These are phyloP conservation scores for Lodderomyces margitis DNA, from an alignment of 1,139 yeast species.

Conservation along the genomic window DNA sequence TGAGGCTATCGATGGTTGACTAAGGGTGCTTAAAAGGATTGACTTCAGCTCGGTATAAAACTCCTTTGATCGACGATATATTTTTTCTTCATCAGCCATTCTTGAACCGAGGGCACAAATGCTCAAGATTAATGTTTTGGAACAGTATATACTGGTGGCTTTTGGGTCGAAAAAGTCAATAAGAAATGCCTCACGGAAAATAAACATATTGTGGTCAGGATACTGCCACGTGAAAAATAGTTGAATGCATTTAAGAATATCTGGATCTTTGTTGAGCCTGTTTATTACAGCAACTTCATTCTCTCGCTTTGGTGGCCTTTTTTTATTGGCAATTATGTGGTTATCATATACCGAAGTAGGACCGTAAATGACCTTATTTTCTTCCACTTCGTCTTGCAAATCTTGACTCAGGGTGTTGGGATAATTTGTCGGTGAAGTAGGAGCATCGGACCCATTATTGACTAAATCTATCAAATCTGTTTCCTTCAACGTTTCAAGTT, in stretches of 20 bases:
- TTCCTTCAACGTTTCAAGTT: conserved; percentile 21
- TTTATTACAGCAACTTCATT: conserved; percentile 15
- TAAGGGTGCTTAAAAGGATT: conserved; percentile 38
- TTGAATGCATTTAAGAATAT: conserved; percentile 49
- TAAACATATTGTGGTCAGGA: conserved; percentile 61
- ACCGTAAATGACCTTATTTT: conserved; percentile 40
- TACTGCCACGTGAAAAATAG: conserved; percentile 64
- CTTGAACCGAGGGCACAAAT: conserved; percentile 58
- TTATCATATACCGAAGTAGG: conserved; percentile 52
- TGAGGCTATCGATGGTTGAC: conserved; percentile 42
- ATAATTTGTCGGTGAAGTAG: neutral
- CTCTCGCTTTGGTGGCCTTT: conserved; percentile 22
- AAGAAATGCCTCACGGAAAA: conserved; percentile 64
- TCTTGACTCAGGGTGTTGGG: neutral
- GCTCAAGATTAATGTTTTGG: conserved; percentile 50
- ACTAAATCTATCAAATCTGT: conserved; percentile 18
- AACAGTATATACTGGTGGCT: conserved; percentile 47
- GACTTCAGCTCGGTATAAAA: conserved; percentile 49
- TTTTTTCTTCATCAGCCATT: conserved; percentile 43
- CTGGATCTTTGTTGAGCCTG: conserved; percentile 35
- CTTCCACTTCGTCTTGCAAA: conserved; percentile 19
- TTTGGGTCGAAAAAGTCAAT: conserved; percentile 55
- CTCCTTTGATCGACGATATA: conserved; percentile 35
- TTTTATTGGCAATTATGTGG: conserved; percentile 24
- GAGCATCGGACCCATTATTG: conserved; percentile 6